A percentile compares a stretch with the other conserved stretches of the same genome.
phyloP scores from a whole-genome alignment of 2,329 filamentous ascomycete genomes.

The Gremmenia infestans region DNA sequence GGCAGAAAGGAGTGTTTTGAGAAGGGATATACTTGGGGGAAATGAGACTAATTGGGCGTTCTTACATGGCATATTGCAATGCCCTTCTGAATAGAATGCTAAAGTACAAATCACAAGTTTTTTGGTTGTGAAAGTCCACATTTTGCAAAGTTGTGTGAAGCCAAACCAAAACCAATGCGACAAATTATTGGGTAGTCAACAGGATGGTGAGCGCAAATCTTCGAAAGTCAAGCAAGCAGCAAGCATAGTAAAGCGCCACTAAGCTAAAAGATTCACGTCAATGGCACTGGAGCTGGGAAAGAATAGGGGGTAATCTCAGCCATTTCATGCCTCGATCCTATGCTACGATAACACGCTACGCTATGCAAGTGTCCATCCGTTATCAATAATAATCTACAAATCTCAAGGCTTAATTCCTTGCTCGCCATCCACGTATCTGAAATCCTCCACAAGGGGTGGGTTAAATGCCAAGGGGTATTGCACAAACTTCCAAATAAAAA shows the following conservation, averaged over 20 bases:
- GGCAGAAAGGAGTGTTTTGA: too few relatives aligned
- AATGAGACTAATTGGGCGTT: too few relatives aligned
- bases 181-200: too few relatives aligned
- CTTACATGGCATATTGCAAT: too few relatives aligned
- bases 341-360: constrained; percentile 10
- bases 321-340: constrained; percentile 24
- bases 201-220: background rate
- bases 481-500: constrained; percentile 5
- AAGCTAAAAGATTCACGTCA: background rate
- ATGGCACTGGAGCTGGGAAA: background rate
- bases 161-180: too few relatives aligned
- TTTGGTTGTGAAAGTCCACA: too few relatives aligned
- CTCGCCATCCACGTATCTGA: constrained; percentile 17
- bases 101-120: too few relatives aligned
- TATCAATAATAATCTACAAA: constrained; percentile 15
- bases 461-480: constrained; percentile 12
- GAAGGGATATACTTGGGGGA: too few relatives aligned
- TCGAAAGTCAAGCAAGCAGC: background rate
- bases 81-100: too few relatives aligned
- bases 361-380: constrained; percentile 11
- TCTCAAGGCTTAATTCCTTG: constrained; percentile 21
- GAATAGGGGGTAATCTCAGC: background rate
- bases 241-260: background rate
- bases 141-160: too few relatives aligned
- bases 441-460: constrained; percentile 2